A percentile compares a stretch with the other conserved stretches of the same genome.
Evolutionary conservation across 495 filamentous ascomycete species (phyloP).

Genomic region (Cudoniella acicularis): DNA sequence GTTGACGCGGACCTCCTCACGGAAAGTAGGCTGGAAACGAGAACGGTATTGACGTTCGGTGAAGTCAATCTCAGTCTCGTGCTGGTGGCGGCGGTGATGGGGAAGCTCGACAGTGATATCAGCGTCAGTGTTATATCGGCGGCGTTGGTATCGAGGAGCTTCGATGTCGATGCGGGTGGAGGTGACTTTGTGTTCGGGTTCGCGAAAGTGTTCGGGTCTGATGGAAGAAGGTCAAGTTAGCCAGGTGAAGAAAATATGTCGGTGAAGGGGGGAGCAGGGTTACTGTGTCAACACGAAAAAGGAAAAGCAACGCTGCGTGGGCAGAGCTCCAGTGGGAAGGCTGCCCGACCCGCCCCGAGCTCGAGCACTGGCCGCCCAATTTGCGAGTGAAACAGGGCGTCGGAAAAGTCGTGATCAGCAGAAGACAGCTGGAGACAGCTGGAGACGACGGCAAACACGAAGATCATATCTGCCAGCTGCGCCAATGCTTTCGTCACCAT

Average conservation of each 20-base stretch:
- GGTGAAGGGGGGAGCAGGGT: constrained; percentile 16
- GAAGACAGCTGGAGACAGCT: constrained; percentile 10
- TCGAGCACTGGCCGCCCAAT: constrained; percentile 1
- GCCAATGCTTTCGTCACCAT: not conserved
- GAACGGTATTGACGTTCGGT: constrained; percentile 83
- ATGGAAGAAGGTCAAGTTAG: constrained; percentile 33
- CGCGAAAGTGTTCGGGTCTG: too few relatives aligned
- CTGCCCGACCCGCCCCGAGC: constrained; percentile 9
- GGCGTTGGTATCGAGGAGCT: constrained; percentile 42
- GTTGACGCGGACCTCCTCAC: constrained; percentile 49
- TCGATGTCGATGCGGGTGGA: constrained; percentile 63
- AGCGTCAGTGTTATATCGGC: constrained; percentile 29
- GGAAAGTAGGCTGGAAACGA: constrained; percentile 67
- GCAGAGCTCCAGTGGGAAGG: constrained; percentile 24
- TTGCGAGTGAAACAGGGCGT: not conserved
- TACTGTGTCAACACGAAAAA: constrained; percentile 30
- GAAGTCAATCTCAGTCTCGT: constrained; percentile 67
- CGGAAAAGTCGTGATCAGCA: not conserved
- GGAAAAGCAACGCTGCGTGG: too few relatives aligned
- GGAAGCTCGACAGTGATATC: constrained; percentile 30
- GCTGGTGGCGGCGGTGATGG: constrained; percentile 31
- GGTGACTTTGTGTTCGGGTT: constrained; percentile 52
- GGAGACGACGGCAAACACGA: constrained; percentile 12
- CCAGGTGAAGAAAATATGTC: constrained; percentile 10
- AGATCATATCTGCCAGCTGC: not conserved